Evolutionary conservation across 495 filamentous ascomycete genomes (phyloP).

Genomic region (Podospora pseudoanserina): DNA sequence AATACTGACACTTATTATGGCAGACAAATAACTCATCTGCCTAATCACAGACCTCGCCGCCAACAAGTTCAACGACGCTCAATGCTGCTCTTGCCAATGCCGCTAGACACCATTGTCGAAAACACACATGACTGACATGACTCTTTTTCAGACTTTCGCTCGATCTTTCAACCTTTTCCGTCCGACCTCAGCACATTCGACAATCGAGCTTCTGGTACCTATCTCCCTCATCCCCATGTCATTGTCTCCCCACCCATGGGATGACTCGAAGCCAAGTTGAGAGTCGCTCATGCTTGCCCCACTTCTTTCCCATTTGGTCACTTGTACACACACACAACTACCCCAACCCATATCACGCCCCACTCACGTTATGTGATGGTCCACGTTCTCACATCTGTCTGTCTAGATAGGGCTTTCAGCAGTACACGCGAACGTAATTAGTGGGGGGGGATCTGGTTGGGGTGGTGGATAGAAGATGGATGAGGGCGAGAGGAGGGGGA

Average conservation of each 20-base stretch:
- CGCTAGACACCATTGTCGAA: not conserved
- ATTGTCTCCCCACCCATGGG: no score
- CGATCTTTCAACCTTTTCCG: not conserved
- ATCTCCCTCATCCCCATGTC: not conserved
- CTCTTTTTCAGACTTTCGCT: not conserved
- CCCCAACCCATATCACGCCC: no score
- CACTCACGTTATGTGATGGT: no score
- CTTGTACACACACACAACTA: no score
- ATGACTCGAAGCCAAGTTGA: no score
- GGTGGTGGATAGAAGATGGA: no score
- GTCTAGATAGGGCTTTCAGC: no score
- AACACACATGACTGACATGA: not conserved
- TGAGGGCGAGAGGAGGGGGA: not conserved
- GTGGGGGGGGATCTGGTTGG: no score
- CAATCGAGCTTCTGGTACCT: not conserved
- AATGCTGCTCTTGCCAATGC: not conserved
- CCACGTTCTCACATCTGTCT: no score
- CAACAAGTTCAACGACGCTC: not conserved
- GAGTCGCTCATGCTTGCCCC: no score
- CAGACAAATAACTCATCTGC: not conserved
- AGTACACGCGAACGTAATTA: no score
- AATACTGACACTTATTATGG: not conserved
- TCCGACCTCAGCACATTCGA: not conserved
- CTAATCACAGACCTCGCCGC: not conserved
- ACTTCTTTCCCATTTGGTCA: no score